Percentiles rank a stretch among this genome's conserved stretches.
phyloP scores from a whole-genome alignment of 1,284 basidiomycete species.

The Leccinum subspadiceum region DNA sequence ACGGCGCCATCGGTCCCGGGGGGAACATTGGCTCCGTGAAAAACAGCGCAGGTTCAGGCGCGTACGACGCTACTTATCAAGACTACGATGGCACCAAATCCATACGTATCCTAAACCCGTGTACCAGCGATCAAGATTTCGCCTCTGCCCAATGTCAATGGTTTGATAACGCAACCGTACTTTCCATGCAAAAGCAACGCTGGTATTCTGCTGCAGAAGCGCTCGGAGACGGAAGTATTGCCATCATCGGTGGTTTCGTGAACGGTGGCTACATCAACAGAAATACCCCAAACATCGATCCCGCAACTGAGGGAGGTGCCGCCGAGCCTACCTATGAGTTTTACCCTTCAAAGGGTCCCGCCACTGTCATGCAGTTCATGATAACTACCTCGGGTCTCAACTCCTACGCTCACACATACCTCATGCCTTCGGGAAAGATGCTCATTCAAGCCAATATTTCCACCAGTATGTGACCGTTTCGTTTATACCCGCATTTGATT shows the following conservation, averaged over 20 bases:
- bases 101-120: slow-evolving; percentile 78
- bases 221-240: slow-evolving; percentile 65
- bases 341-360: slow-evolving; percentile 64
- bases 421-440: slow-evolving; percentile 82
- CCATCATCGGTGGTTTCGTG: slow-evolving; percentile 77
- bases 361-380: slow-evolving; percentile 76
- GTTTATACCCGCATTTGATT: slow-evolving; percentile 3
- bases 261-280: slow-evolving; percentile 90
- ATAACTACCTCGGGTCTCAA: slow-evolving; percentile 84
- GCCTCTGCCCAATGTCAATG: slow-evolving; percentile 63
- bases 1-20: slow-evolving; percentile 75
- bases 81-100: slow-evolving; percentile 66
- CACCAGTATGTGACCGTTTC: slow-evolving; percentile 50
- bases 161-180: slow-evolving; percentile 67
- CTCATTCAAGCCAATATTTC: slow-evolving; percentile 85
- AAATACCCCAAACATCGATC: slow-evolving; percentile 69
- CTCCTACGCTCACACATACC: slow-evolving; percentile 83
- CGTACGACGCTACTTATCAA: slow-evolving; percentile 59
- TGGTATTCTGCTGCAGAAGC: slow-evolving; percentile 90
- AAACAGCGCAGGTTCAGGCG: slow-evolving; percentile 43
- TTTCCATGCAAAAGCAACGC: slow-evolving; percentile 74
- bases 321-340: slow-evolving; percentile 77
- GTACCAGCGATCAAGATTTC: slow-evolving; percentile 53
- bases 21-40: slow-evolving; percentile 57
- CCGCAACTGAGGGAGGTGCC: slow-evolving; percentile 59